These are phyloP conservation scores for Zymoseptoria tritici DNA, from an alignment of 2,329 filamentous ascomycete genomes.

Conservation along the genomic window DNA sequence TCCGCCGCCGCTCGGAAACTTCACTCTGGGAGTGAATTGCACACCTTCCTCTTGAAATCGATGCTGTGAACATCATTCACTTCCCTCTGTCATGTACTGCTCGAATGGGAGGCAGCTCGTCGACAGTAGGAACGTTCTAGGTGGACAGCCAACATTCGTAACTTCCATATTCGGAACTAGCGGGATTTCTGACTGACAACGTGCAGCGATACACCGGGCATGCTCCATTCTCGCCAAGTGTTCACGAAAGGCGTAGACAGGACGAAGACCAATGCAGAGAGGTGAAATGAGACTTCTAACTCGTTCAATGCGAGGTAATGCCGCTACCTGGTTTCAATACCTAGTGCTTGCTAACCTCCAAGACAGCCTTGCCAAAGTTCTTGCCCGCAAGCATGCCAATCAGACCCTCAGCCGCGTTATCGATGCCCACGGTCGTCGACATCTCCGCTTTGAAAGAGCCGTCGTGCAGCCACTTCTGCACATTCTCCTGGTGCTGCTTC, in stretches of 20 bases:
- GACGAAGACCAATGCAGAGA: no score
- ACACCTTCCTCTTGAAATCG: background rate
- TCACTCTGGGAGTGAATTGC: background rate
- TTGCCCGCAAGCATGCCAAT: constrained; percentile 67
- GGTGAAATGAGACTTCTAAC: no score
- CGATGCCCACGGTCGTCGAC: constrained; percentile 65
- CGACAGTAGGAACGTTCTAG: no score
- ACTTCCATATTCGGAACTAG: no score
- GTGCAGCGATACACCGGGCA: no score
- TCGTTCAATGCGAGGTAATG: background rate
- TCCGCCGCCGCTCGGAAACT: background rate
- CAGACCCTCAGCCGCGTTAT: constrained; percentile 65
- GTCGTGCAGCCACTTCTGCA: constrained; percentile 69
- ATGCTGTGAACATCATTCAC: background rate
- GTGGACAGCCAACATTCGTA: no score
- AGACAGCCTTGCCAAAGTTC: constrained; percentile 80
- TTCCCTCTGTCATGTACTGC: background rate
- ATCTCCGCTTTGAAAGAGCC: constrained; percentile 66
- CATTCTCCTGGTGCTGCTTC: constrained; percentile 66
- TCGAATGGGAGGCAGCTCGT: no score
- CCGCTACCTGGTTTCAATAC: background rate
- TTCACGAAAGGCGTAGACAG: no score
- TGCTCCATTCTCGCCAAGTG: no score
- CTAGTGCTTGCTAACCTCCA: constrained; percentile 49
- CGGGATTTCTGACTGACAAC: no score